Evolutionary conservation across 257 asterid species (phyloP), one percentile per base, ranked within the genome.

Genomic region (Hygrophila difformis): DNA sequence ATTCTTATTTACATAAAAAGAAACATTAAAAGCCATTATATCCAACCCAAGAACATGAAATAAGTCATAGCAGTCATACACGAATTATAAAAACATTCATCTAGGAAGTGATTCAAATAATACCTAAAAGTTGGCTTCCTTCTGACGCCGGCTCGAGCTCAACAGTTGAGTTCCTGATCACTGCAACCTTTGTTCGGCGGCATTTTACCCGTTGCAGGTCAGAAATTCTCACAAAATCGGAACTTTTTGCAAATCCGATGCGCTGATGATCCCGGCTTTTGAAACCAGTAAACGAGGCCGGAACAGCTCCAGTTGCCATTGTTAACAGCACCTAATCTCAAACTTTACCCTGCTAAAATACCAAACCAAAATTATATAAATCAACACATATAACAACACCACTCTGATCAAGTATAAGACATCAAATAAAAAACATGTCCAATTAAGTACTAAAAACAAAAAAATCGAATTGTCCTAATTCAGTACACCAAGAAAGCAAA

Each of bases 101-200:
- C n/a, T n/a, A n/a, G n/a, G n/a, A n/a, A n/a, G n/a, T n/a, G n/a
- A n/a, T n/a, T n/a, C n/a, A n/a, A n/a, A n/a, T n/a, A 44, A 44
- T 78, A 89, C 99, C 99, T 76, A 91, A 69, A 18, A 91, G 73
- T 13, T 64, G 84, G 69, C 99, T 91, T 62, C 97, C 99, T 55
- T 71, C 94, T 22, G 96, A 86, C 21, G 95, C 99, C 59, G 89
- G 87, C 75, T 80, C 83, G 48, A 91, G 85, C 55, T 82, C 87
- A 56, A 73, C 93, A 49, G 93, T 88, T 33, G 94, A 82, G 61
- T 74, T 86, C 55, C 70, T 76, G 55, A 91, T 72, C 62, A 70
- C 78, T 31, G 74, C 68, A 59, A 82, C 75, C 75, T 71, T 78
- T 18, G 69, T 65, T 50, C 84, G 70, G 23, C 79, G 71, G 59